These are phyloP conservation scores for Amanita rubescens DNA, from an alignment of 768 basidiomycete species.

Conservation along the genomic window DNA sequence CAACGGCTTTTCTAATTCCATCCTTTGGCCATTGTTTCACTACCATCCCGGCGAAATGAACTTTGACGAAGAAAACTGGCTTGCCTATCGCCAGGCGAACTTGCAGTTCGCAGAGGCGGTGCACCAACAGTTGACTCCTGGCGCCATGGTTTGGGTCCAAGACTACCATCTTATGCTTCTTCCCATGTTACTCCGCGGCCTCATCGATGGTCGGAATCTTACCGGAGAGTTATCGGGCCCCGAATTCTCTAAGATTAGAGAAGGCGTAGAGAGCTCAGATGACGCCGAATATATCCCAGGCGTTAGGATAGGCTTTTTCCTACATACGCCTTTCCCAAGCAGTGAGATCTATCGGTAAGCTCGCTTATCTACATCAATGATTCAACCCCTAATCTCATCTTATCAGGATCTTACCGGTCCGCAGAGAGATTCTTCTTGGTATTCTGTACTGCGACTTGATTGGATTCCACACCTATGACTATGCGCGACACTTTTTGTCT, in stretches of 20 bases:
- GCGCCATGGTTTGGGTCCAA: constrained; percentile 98
- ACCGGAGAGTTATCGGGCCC: constrained; percentile 49
- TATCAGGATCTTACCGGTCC: constrained; percentile 86
- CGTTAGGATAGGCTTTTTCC: constrained; percentile 97
- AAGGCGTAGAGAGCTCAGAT: constrained; percentile 54
- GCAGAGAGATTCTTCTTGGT: constrained; percentile 95
- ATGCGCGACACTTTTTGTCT: constrained; percentile 98
- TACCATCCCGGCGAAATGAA: constrained; percentile 99
- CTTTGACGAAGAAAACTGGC: constrained; percentile 98
- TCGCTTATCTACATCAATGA: neutral
- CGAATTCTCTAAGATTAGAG: constrained; percentile 63
- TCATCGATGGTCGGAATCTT: constrained; percentile 65
- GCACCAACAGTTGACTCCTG: constrained; percentile 66
- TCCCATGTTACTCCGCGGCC: constrained; percentile 86
- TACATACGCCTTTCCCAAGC: constrained; percentile 97
- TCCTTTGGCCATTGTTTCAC: constrained; percentile 99
- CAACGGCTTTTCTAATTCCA: constrained; percentile 98
- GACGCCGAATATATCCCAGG: constrained; percentile 39
- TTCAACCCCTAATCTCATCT: constrained; percentile 6
- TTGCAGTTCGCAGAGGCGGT: constrained; percentile 90
- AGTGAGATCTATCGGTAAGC: constrained; percentile 93
- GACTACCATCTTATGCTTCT: constrained; percentile 98
- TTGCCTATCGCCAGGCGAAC: constrained; percentile 95
- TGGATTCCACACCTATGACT: constrained; percentile 99
- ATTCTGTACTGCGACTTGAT: constrained; percentile 94